phyloP scores from a whole-genome alignment of 495 filamentous ascomycete genomes.

The Neurospora africana region DNA sequence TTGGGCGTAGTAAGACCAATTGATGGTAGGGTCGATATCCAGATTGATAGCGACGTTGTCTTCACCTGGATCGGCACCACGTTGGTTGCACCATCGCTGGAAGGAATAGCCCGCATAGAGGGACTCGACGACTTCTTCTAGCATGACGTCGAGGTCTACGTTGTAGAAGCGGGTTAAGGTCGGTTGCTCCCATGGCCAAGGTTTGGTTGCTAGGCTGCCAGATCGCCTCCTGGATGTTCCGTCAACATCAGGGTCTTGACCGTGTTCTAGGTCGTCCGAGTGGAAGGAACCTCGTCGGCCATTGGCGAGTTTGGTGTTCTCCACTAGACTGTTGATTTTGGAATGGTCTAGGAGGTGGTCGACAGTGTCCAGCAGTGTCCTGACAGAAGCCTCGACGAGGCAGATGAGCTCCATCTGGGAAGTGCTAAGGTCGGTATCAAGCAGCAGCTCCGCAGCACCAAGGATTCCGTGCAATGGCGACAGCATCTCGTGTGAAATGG shows the following conservation, averaged over 20 bases:
- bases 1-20: slow-evolving; percentile 56
- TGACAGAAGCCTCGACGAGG: slow-evolving; percentile 64
- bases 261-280: not conserved
- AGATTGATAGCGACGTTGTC: slow-evolving; percentile 45
- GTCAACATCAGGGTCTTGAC: not conserved
- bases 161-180: not conserved
- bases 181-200: not conserved
- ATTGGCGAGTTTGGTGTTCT: not conserved
- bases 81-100: slow-evolving; percentile 2
- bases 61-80: slow-evolving; percentile 11
- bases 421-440: slow-evolving; percentile 39
- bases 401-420: slow-evolving; percentile 55
- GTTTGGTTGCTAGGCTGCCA: not conserved
- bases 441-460: slow-evolving; percentile 60
- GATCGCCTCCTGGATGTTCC: not conserved
- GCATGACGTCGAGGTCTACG: slow-evolving; percentile 35
- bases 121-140: slow-evolving; percentile 48
- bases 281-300: not conserved
- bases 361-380: slow-evolving; percentile 68
- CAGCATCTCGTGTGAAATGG: slow-evolving; percentile 67
- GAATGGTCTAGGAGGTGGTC: slow-evolving; percentile 37
- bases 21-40: slow-evolving; percentile 45
- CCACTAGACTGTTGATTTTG: slow-evolving; percentile 6
- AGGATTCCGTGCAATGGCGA: slow-evolving; percentile 70
- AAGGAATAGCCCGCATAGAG: not conserved